Evolutionary conservation across 345 rosid species (phyloP).

Genomic region (Garcia nutans): DNA sequence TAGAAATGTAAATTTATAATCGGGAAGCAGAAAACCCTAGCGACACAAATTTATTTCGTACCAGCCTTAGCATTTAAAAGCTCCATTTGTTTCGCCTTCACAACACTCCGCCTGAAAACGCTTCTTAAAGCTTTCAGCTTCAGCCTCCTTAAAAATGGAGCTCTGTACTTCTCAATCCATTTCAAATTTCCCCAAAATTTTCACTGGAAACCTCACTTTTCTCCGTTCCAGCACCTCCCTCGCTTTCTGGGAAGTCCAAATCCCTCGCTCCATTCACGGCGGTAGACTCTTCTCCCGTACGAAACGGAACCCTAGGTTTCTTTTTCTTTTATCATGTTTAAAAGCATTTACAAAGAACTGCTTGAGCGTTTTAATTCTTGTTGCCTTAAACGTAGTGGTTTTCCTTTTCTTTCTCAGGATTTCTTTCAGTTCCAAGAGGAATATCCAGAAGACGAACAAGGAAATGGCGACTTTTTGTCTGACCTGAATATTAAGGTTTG

Average conservation of each 20-base stretch:
- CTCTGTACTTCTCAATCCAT: slow-evolving; percentile 30
- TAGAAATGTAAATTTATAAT: not conserved
- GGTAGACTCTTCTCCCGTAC: slow-evolving; percentile 35
- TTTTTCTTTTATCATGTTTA: not conserved
- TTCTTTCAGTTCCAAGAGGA: slow-evolving; percentile 40
- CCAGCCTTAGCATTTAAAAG: not conserved
- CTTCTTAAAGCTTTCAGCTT: not conserved
- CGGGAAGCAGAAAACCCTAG: not conserved
- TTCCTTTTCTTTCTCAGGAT: slow-evolving; percentile 24
- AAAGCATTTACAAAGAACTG: not conserved
- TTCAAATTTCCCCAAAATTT: slow-evolving; percentile 26
- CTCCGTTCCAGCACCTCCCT: slow-evolving; percentile 24
- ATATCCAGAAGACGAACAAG: slow-evolving; percentile 32
- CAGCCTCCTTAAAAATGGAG: slow-evolving; percentile 39
- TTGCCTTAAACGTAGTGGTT: not conserved
- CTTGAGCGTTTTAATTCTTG: not conserved
- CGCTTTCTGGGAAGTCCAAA: slow-evolving; percentile 19
- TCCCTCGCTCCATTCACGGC: slow-evolving; percentile 10
- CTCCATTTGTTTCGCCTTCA: not conserved
- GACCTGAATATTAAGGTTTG: slow-evolving; percentile 59
- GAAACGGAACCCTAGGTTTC: slow-evolving; percentile 35
- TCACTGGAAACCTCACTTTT: slow-evolving; percentile 15
- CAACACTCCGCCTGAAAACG: not conserved
- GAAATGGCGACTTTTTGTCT: slow-evolving; percentile 45
- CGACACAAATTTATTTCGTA: not conserved